A percentile compares a stretch with the other conserved stretches of the same genome.
phyloP scores from a whole-genome alignment of 2,329 filamentous ascomycete genomes.

The Onygenales sp. region DNA sequence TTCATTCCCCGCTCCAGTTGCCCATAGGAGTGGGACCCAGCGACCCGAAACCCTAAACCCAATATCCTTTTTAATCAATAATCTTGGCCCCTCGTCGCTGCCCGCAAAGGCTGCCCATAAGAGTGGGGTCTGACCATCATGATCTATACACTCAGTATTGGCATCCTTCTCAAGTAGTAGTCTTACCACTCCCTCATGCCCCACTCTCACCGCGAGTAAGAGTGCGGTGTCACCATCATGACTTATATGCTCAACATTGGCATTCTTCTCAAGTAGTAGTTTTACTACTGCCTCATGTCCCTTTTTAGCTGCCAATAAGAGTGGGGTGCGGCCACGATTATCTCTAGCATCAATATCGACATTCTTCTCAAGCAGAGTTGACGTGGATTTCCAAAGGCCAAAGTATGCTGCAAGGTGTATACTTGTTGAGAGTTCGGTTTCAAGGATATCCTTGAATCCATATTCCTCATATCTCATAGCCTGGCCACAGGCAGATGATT shows the following conservation, averaged over 20 bases:
- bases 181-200: neutral
- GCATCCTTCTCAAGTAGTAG: neutral
- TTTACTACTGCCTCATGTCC: constrained; percentile 15
- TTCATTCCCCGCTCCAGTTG: no score
- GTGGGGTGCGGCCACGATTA: no score
- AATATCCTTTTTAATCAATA: no score
- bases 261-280: constrained; percentile 14
- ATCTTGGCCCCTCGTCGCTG: no score
- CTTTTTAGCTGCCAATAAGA: constrained; percentile 8
- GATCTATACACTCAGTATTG: neutral
- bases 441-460: no score
- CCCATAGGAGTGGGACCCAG: no score
- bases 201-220: neutral
- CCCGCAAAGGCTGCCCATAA: neutral
- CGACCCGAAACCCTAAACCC: no score
- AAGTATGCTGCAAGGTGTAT: constrained; percentile 19
- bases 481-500: neutral
- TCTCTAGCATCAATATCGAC: neutral
- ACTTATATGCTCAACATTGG: constrained; percentile 7
- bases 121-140: neutral
- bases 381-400: constrained; percentile 8
- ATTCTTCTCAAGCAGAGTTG: neutral
- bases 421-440: no score
- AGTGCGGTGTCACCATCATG: no score
- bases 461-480: neutral